These are phyloP conservation scores for Exophiala calicioides DNA, from an alignment of 2,329 filamentous ascomycete species.

Conservation along the genomic window DNA sequence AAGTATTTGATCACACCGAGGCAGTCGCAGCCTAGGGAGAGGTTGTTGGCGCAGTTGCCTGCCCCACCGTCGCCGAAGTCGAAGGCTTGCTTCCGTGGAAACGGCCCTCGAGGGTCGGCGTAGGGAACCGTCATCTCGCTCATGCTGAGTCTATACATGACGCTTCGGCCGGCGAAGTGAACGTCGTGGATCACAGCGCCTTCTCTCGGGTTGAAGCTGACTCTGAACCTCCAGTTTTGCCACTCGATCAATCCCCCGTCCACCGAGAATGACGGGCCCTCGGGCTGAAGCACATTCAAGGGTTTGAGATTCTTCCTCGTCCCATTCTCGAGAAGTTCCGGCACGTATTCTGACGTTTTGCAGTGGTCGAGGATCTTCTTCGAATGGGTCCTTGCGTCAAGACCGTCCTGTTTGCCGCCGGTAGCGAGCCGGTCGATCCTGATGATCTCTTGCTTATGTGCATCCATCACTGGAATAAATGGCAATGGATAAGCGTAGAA, in stretches of 20 bases:
- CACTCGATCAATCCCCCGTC: conserved; percentile 52
- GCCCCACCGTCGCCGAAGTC: conserved; percentile 71
- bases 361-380: conserved; percentile 55
- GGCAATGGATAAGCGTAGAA: conserved; percentile 65
- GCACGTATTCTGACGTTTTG: conserved; percentile 53
- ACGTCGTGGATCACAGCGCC: conserved; percentile 70
- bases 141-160: conserved; percentile 66
- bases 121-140: conserved; percentile 71
- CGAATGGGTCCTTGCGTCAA: conserved; percentile 45
- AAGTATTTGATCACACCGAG: conserved; percentile 69
- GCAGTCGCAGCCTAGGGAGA: conserved; percentile 68
- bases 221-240: conserved; percentile 70
- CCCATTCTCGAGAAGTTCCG: conserved; percentile 51
- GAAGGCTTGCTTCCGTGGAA: conserved; percentile 69
- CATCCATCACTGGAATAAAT: conserved; percentile 61
- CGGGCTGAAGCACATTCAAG: neutral
- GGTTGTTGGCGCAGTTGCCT: conserved; percentile 67
- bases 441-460: conserved; percentile 55
- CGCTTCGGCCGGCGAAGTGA: conserved; percentile 64
- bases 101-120: conserved; percentile 64
- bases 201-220: conserved; percentile 67
- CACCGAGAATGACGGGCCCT: conserved; percentile 58
- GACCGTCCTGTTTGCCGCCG: conserved; percentile 51
- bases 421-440: conserved; percentile 60
- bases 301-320: conserved; percentile 57